These are phyloP conservation scores for Ogataea degrootiae DNA, from an alignment of 805 yeast genomes.

Conservation along the genomic window DNA sequence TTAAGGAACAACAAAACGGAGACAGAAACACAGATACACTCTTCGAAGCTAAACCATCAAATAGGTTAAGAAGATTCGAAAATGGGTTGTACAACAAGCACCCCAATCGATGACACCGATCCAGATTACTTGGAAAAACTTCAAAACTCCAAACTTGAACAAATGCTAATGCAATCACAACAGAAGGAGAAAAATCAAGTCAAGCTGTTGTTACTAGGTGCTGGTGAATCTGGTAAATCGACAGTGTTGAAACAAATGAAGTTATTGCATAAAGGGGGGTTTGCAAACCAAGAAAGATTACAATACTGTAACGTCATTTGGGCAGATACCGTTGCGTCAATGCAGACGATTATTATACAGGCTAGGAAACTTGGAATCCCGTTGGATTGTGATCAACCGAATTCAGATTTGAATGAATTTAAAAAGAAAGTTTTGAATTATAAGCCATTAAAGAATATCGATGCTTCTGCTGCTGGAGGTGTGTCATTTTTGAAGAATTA, in stretches of 20 bases:
- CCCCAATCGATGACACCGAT: slow-evolving; percentile 36
- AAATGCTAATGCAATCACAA: slow-evolving; percentile 47
- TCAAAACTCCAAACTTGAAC: slow-evolving; percentile 42
- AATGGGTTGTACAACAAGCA: slow-evolving; percentile 74
- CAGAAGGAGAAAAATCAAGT: slow-evolving; percentile 54
- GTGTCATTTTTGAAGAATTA: slow-evolving; percentile 57
- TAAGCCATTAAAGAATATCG: slow-evolving; percentile 56
- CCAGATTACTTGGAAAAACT: slow-evolving; percentile 49
- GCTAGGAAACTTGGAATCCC: slow-evolving; percentile 62
- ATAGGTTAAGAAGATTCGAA: background rate
- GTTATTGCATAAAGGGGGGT: slow-evolving; percentile 80
- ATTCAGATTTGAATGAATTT: slow-evolving; percentile 39
- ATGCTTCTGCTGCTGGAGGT: slow-evolving; percentile 65
- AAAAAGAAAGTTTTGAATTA: slow-evolving; percentile 51
- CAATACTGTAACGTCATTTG: slow-evolving; percentile 87
- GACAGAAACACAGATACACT: too few species aligned
- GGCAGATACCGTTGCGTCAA: slow-evolving; percentile 84
- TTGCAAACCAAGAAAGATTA: slow-evolving; percentile 68
- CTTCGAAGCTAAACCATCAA: too few species aligned
- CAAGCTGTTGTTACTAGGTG: slow-evolving; percentile 76
- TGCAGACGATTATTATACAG: slow-evolving; percentile 73
- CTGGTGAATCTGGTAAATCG: slow-evolving; percentile 94
- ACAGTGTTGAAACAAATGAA: slow-evolving; percentile 89
- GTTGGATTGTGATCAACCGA: slow-evolving; percentile 60
- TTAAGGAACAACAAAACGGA: too few species aligned